Conservation (phyloP, 1,139 yeast species). For the Nadsonia commutata region DNA sequence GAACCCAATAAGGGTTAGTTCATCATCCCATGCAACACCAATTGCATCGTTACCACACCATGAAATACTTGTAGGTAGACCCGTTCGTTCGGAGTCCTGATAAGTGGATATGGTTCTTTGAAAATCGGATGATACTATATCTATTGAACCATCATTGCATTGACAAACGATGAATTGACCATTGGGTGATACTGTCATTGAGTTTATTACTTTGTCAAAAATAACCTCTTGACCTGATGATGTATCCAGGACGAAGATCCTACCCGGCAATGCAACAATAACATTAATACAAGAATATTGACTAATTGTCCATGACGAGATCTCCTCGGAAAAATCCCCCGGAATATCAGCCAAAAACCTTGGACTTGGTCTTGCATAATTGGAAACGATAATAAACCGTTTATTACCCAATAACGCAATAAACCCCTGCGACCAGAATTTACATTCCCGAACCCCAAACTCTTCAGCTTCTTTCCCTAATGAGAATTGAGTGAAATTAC, state of each 20-base stretch:
- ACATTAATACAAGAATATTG: conserved; percentile 19
- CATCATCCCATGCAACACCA: conserved; percentile 43
- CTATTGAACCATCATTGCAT: conserved; percentile 33
- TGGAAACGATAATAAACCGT: conserved; percentile 23
- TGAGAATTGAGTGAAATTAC: conserved; percentile 42
- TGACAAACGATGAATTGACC: conserved; percentile 46
- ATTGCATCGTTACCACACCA: conserved; percentile 90
- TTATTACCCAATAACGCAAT: conserved; percentile 23
- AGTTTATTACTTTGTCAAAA: conserved; percentile 39
- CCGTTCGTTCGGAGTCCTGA: conserved; percentile 18
- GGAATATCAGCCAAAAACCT: conserved; percentile 13
- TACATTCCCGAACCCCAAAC: conserved; percentile 25
- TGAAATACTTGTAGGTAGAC: conserved; percentile 17
- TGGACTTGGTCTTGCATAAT: conserved; percentile 21
- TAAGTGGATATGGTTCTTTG: conserved; percentile 38
- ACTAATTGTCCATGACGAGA: conserved; percentile 22
- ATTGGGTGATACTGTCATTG: conserved; percentile 43
- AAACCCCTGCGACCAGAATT: conserved; percentile 26
- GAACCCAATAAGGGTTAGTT: conserved; percentile 59
- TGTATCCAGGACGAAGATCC: conserved; percentile 17
- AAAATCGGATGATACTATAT: conserved; percentile 39
- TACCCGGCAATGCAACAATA: conserved; percentile 20
- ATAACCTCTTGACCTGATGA: conserved; percentile 19
- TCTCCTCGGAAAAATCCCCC: conserved; percentile 5
- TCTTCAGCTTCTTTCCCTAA: conserved; percentile 26